These are phyloP conservation scores for Russula emetica DNA, from an alignment of 768 basidiomycete species.

Conservation along the genomic window DNA sequence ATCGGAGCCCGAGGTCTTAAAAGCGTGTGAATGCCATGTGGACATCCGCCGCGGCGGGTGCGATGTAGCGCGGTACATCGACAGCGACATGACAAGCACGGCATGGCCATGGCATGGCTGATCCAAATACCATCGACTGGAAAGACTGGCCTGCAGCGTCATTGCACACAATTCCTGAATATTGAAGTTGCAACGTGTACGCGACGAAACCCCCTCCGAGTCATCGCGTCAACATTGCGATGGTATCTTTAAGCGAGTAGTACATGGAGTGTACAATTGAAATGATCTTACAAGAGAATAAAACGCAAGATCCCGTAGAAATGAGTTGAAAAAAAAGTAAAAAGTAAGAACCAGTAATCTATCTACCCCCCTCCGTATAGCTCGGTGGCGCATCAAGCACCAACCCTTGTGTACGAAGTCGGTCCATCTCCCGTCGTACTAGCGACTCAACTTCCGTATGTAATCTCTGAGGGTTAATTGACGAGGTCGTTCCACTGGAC, in stretches of 20 bases:
- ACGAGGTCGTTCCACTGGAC: not conserved
- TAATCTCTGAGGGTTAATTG: not conserved
- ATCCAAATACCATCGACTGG: not conserved
- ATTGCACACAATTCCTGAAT: not conserved
- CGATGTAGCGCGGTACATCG: not conserved
- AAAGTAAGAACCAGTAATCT: not conserved
- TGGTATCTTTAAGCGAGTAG: not conserved
- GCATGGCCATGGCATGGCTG: not conserved
- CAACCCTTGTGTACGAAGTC: conserved; percentile 28
- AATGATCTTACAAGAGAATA: not conserved
- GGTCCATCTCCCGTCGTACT: conserved; percentile 31
- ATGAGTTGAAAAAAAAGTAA: not conserved
- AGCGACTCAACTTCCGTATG: conserved; percentile 33
- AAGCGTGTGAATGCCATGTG: too few relatives aligned
- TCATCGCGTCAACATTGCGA: not conserved
- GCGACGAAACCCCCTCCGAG: not conserved
- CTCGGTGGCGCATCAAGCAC: not conserved
- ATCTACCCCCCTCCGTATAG: not conserved
- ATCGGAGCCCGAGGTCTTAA: not conserved
- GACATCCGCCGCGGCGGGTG: not conserved
- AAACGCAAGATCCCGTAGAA: not conserved
- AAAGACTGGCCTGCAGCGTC: too few relatives aligned
- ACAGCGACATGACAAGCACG: not conserved
- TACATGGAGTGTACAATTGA: not conserved
- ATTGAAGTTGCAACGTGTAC: not conserved